Percentiles rank a stretch among this genome's conserved stretches.
These are phyloP conservation scores for Brassica carinata DNA, from an alignment of 345 rosid genomes.

Conservation along the genomic window DNA sequence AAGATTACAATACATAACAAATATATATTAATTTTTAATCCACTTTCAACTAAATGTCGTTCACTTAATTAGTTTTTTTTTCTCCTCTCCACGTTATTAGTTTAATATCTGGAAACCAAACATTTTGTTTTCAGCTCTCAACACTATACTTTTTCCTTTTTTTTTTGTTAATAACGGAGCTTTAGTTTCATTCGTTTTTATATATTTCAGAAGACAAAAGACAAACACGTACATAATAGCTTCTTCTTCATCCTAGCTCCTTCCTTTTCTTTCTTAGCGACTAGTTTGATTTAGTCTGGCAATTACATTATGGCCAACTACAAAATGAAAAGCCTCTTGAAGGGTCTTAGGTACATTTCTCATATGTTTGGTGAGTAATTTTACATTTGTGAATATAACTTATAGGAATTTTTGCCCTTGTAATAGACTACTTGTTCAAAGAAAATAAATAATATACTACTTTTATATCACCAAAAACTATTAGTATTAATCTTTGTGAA, in stretches of 20 bases:
- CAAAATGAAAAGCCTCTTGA: slow-evolving; percentile 70
- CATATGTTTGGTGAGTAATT: slow-evolving; percentile 64
- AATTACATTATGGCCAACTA: slow-evolving; percentile 48
- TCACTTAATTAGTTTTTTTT: slow-evolving; percentile 30
- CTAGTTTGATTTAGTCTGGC: background rate
- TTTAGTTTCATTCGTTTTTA: background rate
- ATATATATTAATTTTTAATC: background rate
- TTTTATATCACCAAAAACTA: background rate
- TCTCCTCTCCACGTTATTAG: too few species aligned
- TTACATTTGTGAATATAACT: background rate
- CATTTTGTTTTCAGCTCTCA: too few species aligned
- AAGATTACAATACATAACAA: slow-evolving; percentile 21
- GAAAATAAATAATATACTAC: background rate
- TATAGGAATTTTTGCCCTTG: background rate
- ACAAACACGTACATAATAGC: background rate
- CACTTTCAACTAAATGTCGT: slow-evolving; percentile 18
- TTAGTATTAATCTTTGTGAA: background rate
- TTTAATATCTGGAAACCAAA: too few species aligned
- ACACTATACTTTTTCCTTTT: too few species aligned
- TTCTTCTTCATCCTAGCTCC: too few species aligned
- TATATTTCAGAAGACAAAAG: background rate
- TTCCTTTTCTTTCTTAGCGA: background rate
- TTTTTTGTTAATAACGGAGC: background rate
- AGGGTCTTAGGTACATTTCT: slow-evolving; percentile 70
- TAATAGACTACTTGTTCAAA: background rate